Percentiles rank a stretch among this genome's conserved stretches.
phyloP scores from a whole-genome alignment of 352 stramenopile species.

The Aphanomyces astaci region DNA sequence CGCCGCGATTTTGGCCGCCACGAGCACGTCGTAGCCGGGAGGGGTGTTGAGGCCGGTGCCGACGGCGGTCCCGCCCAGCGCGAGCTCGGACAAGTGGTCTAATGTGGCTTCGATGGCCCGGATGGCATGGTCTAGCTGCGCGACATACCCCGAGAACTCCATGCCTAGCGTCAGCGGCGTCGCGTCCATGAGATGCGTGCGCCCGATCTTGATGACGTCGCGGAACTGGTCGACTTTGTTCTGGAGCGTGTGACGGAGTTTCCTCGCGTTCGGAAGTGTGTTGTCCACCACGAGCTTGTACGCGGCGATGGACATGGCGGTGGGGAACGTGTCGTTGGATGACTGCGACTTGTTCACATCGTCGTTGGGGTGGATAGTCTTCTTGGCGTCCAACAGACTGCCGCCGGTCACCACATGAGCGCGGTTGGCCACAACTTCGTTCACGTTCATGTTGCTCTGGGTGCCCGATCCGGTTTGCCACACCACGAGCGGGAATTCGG shows the following conservation, averaged over 20 bases:
- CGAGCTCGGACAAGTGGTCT: constrained; percentile 39
- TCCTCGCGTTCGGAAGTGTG: constrained; percentile 55
- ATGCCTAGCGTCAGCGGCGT: constrained; percentile 48
- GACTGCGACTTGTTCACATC: constrained; percentile 68
- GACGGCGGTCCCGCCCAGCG: constrained; percentile 51
- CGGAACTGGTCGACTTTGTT: constrained; percentile 34
- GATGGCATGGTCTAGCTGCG: constrained; percentile 51
- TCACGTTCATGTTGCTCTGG: constrained; percentile 98
- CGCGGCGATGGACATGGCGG: constrained; percentile 42
- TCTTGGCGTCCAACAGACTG: constrained; percentile 64
- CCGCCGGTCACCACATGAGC: constrained; percentile 76
- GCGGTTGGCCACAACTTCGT: constrained; percentile 93
- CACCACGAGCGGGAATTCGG: constrained; percentile 7
- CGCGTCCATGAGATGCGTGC: constrained; percentile 72
- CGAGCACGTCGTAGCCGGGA: constrained; percentile 36
- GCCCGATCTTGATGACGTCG: constrained; percentile 47
- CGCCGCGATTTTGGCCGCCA: constrained; percentile 34
- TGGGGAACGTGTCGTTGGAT: constrained; percentile 58
- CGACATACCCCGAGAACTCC: constrained; percentile 41
- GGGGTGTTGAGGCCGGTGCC: constrained; percentile 58
- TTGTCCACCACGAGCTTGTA: constrained; percentile 43
- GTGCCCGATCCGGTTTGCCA: constrained; percentile 91
- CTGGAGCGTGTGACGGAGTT: constrained; percentile 31
- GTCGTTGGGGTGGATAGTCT: constrained; percentile 76
- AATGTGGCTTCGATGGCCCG: constrained; percentile 38